Base-by-base conservation (phyloP, 345 rosid genomes). In the Dovyalis caffra region DNA sequence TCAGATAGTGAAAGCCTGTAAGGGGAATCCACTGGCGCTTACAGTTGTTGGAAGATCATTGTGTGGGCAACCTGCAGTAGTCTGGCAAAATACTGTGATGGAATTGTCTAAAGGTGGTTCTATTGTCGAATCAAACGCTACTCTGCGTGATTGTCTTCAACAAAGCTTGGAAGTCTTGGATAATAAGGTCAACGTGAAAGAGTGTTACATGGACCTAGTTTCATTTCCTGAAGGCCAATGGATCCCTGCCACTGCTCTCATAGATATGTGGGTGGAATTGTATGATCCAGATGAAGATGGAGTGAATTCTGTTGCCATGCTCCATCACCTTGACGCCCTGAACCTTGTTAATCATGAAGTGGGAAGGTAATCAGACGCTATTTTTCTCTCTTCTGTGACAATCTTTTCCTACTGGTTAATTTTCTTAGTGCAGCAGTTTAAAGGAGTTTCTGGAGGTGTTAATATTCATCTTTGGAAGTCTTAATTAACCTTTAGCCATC, bases 191-290 rank as follows among this genome's bases (percentile, higher is more conserved):
- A 35, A 7, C 29, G 57, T 45, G 28, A 80, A 75, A 64, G 76
- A 75, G 70, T 80, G 83, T 61, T 80, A 43, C 66, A 75, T 67
- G 76, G 83, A 80, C 62, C 76, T 80, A 5, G 73, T 79, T 60
- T 60, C 73, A 58, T 80, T 80, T 38, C 83, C 79, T 7, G 83
- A 75, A 69, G 83, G 68, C 66, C 72, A 67, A 6, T 45, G 18
- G 45, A 71, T 75, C 61, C 83, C 83, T 31, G 79, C 68, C 2
- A 16, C 69, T 21, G 31, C 76, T 35, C 73, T 80, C 2, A 23
- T 61, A 11, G 83, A 80, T 60, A 60, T 75, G 10, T 80, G 79
- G 79, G 72, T 38, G 0, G 83, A 71, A 65, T 23, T 38, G 38
- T 61, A 67, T 45, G 43, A 68, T 5, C 66, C 66, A n/a, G 74